A percentile compares a stretch with the other conserved stretches of the same genome.
Conservation (phyloP, 2,329 filamentous ascomycete species). For the Neoscytalidium dimidiatum region DNA sequence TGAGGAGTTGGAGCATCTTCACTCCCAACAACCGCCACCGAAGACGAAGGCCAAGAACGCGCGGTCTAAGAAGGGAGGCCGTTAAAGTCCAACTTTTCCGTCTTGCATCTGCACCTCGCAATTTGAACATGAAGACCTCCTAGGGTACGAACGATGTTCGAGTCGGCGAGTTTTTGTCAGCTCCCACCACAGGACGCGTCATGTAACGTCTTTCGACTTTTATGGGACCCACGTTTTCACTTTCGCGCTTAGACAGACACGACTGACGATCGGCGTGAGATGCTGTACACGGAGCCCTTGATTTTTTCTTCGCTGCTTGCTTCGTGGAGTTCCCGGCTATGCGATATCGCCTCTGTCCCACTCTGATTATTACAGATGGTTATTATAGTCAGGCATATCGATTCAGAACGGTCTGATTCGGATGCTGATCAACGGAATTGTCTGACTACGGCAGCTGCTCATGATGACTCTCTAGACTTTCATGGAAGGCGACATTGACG, state of each 20-base stretch:
- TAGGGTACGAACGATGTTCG: too few relatives aligned
- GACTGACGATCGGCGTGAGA: conserved; percentile 5
- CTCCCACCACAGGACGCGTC: background rate
- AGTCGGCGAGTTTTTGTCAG: background rate
- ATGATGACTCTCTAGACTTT: background rate
- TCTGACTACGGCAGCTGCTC: background rate
- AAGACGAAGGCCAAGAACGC: conserved; percentile 37
- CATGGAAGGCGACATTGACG: background rate
- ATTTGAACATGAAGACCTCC: too few relatives aligned
- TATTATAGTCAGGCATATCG: background rate
- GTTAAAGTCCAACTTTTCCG: background rate
- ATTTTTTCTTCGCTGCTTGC: background rate
- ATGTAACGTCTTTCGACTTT: background rate
- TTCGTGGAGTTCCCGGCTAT: background rate
- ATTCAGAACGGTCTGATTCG: background rate
- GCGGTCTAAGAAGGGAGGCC: conserved; percentile 2
- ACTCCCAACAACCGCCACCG: conserved; percentile 58
- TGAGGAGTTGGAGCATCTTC: conserved; percentile 59
- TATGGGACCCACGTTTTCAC: background rate
- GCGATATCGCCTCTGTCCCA: background rate
- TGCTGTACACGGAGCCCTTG: background rate
- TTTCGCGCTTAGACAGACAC: background rate
- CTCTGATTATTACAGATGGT: background rate
- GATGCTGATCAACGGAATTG: too few relatives aligned
- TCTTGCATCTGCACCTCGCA: background rate